phyloP scores from a whole-genome alignment of 2,329 filamentous ascomycete genomes.

The Penicillium sp. region DNA sequence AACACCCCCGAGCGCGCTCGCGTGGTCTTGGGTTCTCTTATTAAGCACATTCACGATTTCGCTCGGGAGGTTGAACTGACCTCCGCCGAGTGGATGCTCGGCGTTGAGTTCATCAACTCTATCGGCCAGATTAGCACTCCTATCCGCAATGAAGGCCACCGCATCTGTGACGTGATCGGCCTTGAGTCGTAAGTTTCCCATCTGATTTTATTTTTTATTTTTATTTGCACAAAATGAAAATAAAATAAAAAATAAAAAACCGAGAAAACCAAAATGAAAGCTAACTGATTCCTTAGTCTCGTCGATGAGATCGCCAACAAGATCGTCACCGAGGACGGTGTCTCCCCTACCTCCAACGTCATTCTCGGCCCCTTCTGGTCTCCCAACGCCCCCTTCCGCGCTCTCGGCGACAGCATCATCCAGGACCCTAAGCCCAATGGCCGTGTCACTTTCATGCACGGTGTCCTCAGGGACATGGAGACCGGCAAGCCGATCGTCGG shows the following conservation, averaged over 20 bases:
- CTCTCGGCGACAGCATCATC: slow-evolving; percentile 65
- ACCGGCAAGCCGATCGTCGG: slow-evolving; percentile 64
- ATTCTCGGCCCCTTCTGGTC: slow-evolving; percentile 79
- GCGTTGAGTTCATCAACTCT: slow-evolving; percentile 71
- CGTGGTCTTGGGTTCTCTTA: slow-evolving; percentile 61
- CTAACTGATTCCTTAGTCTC: slow-evolving; percentile 47
- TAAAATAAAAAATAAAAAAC: neutral
- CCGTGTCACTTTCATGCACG: slow-evolving; percentile 65
- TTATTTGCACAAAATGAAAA: neutral
- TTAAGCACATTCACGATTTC: slow-evolving; percentile 75
- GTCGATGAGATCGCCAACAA: slow-evolving; percentile 78
- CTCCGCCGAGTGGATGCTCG: slow-evolving; percentile 72
- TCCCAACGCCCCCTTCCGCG: slow-evolving; percentile 69
- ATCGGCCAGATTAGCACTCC: slow-evolving; percentile 66
- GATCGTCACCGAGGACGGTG: slow-evolving; percentile 58
- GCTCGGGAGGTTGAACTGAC: slow-evolving; percentile 73
- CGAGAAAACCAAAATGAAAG: neutral
- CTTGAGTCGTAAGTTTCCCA: slow-evolving; percentile 55
- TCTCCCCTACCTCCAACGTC: slow-evolving; percentile 67
- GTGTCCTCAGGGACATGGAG: slow-evolving; percentile 61
- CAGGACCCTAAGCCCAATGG: slow-evolving; percentile 58
- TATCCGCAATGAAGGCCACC: slow-evolving; percentile 71
- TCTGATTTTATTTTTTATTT: neutral
- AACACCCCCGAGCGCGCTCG: slow-evolving; percentile 64
- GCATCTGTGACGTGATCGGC: slow-evolving; percentile 70